Evolutionary conservation across 2,329 filamentous ascomycete genomes (phyloP).

Genomic region (Rhinocladiella similis): DNA sequence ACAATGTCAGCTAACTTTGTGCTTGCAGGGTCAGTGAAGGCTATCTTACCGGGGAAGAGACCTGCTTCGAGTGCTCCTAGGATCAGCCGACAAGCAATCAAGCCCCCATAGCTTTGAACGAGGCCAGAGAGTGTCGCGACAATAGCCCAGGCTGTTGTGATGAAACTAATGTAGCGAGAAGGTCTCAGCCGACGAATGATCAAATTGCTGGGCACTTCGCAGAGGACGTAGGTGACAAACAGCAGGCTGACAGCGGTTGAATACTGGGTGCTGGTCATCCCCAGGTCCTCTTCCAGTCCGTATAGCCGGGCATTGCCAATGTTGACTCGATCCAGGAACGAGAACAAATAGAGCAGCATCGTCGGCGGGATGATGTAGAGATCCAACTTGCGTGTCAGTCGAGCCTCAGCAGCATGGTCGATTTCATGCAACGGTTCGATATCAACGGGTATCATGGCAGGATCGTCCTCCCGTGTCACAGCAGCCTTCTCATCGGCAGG

Average conservation of each 20-base stretch:
- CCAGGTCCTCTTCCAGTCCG: slow-evolving; percentile 44
- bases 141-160: slow-evolving; percentile 45
- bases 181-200: slow-evolving; percentile 50
- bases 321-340: slow-evolving; percentile 50
- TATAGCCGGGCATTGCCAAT: slow-evolving; percentile 50
- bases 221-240: slow-evolving; percentile 59
- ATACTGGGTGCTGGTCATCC: slow-evolving; percentile 58
- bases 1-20: neutral
- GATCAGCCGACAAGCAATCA: slow-evolving; percentile 50
- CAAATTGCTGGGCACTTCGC: slow-evolving; percentile 41
- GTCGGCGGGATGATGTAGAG: slow-evolving; percentile 43
- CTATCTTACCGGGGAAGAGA: slow-evolving; percentile 35
- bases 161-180: slow-evolving; percentile 50
- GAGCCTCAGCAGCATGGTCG: slow-evolving; percentile 24
- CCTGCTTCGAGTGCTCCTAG: slow-evolving; percentile 44
- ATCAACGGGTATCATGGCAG: slow-evolving; percentile 3
- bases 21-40: neutral
- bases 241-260: slow-evolving; percentile 67
- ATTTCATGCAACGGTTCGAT: slow-evolving; percentile 15
- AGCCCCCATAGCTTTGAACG: slow-evolving; percentile 47
- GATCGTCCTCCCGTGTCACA: neutral
- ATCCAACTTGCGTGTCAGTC: slow-evolving; percentile 42
- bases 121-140: slow-evolving; percentile 54
- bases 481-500: slow-evolving; percentile 6
- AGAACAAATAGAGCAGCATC: slow-evolving; percentile 62